These are phyloP conservation scores for Boletellus ananiceps DNA, from an alignment of 768 basidiomycete genomes.

Conservation along the genomic window DNA sequence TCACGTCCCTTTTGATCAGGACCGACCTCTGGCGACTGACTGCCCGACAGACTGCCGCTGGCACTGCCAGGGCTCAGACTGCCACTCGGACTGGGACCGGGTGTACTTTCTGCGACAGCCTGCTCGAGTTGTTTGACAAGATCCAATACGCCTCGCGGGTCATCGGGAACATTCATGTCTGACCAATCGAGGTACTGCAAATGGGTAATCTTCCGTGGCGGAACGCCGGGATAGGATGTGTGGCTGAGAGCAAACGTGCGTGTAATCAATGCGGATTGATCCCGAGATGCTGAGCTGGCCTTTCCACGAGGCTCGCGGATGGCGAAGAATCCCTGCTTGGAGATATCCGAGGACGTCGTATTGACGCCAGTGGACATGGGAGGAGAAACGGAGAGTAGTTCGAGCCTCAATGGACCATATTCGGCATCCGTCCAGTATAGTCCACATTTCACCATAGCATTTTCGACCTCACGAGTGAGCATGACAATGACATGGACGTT, in stretches of 20 bases:
- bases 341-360: slow-evolving; percentile 26
- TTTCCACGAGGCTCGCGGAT: slow-evolving; percentile 21
- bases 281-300: slow-evolving; percentile 7
- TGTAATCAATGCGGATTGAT: slow-evolving; percentile 39
- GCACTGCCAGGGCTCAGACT: slow-evolving; percentile 20
- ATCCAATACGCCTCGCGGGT: slow-evolving; percentile 67
- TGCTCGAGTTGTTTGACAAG: slow-evolving; percentile 68
- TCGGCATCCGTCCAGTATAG: slow-evolving; percentile 73
- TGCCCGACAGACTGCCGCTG: slow-evolving; percentile 13
- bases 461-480: slow-evolving; percentile 91
- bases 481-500: slow-evolving; percentile 93
- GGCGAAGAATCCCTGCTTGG: slow-evolving; percentile 35
- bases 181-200: slow-evolving; percentile 95
- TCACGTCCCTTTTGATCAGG: slow-evolving; percentile 4
- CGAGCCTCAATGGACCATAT: slow-evolving; percentile 70
- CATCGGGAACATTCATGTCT: slow-evolving; percentile 91
- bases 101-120: slow-evolving; percentile 25
- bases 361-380: slow-evolving; percentile 14
- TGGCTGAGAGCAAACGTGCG: slow-evolving; percentile 69
- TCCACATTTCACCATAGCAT: slow-evolving; percentile 85
- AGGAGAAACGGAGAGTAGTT: slow-evolving; percentile 45
- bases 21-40: slow-evolving; percentile 16
- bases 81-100: slow-evolving; percentile 27
- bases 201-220: slow-evolving; percentile 70
- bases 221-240: slow-evolving; percentile 50